A percentile compares a stretch with the other conserved stretches of the same genome.
These are phyloP conservation scores for Lentinula boryana DNA, from an alignment of 768 basidiomycete genomes.

Conservation along the genomic window DNA sequence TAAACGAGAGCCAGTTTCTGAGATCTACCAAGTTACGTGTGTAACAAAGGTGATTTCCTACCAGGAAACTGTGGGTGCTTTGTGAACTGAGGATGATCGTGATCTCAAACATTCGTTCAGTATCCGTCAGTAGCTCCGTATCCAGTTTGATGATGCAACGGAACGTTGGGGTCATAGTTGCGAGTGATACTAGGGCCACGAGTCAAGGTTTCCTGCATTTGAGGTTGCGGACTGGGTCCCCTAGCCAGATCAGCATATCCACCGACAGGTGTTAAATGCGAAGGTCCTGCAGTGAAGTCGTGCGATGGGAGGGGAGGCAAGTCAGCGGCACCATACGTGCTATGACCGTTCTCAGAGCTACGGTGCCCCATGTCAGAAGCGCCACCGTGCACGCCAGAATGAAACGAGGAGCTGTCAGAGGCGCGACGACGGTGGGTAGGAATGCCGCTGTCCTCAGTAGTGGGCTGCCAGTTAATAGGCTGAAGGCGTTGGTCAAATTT, in stretches of 20 bases:
- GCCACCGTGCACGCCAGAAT: constrained; percentile 39
- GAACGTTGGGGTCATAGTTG: constrained; percentile 51
- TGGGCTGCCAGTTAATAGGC: constrained; percentile 80
- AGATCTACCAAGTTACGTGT: neutral
- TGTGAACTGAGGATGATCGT: neutral
- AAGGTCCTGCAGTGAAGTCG: constrained; percentile 66
- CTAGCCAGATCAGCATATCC: constrained; percentile 81
- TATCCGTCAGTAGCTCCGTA: constrained; percentile 21
- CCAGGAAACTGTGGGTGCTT: neutral
- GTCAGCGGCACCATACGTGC: constrained; percentile 17
- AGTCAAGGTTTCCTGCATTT: constrained; percentile 44
- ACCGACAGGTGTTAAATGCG: constrained; percentile 58
- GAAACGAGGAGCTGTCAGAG: constrained; percentile 68
- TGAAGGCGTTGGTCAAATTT: constrained; percentile 80
- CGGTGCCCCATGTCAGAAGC: constrained; percentile 14
- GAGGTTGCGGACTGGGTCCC: constrained; percentile 65
- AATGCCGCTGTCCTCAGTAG: constrained; percentile 40
- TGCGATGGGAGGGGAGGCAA: constrained; percentile 58
- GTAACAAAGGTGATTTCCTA: neutral
- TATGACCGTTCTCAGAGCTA: constrained; percentile 25
- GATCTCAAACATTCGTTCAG: neutral
- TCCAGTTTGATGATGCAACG: constrained; percentile 55
- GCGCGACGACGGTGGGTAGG: constrained; percentile 44
- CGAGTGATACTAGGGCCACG: constrained; percentile 44
- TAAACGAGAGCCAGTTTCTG: neutral